A percentile compares a stretch with the other conserved stretches of the same genome.
Evolutionary conservation across 2,329 filamentous ascomycete genomes (phyloP).

Genomic region (Ceratocystis huliohia): DNA sequence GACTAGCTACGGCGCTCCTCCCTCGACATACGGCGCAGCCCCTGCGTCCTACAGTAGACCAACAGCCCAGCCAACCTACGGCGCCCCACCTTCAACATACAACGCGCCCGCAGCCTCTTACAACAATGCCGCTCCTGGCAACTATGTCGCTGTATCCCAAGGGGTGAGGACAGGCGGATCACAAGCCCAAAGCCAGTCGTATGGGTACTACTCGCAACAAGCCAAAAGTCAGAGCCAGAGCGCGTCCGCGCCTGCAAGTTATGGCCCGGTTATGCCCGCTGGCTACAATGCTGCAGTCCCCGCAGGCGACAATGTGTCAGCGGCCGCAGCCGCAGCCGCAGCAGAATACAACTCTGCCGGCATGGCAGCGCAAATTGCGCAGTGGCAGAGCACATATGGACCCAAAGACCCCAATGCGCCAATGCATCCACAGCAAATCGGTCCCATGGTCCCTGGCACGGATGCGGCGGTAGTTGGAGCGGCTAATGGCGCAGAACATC

Average conservation of each 20-base stretch:
- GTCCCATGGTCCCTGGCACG: slow-evolving; percentile 28
- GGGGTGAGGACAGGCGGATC: not conserved
- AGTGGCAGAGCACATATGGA: slow-evolving; percentile 86
- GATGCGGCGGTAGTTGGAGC: slow-evolving; percentile 31
- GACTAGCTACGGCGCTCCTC: slow-evolving; percentile 28
- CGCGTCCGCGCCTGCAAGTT: slow-evolving; percentile 20
- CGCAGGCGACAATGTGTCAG: slow-evolving; percentile 1
- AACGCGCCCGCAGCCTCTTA: slow-evolving; percentile 24
- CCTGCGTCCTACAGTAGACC: slow-evolving; percentile 13
- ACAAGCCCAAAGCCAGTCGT: not conserved
- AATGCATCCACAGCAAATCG: slow-evolving; percentile 26
- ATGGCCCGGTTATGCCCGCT: slow-evolving; percentile 4
- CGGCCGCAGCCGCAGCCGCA: slow-evolving; percentile 36
- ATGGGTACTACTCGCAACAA: slow-evolving; percentile 17
- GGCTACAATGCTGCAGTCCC: not conserved
- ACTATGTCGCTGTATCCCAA: slow-evolving; percentile 25
- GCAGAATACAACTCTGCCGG: slow-evolving; percentile 53
- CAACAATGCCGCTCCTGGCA: slow-evolving; percentile 25
- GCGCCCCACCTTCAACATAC: slow-evolving; percentile 32
- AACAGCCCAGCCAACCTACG: slow-evolving; percentile 33
- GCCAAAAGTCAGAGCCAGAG: slow-evolving; percentile 19
- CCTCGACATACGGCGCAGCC: slow-evolving; percentile 15
- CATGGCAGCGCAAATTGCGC: slow-evolving; percentile 79
- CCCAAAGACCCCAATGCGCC: slow-evolving; percentile 41
- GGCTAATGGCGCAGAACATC: slow-evolving; percentile 19